Evolutionary conservation across 257 asterid genomes (phyloP).

Genomic region (Solanum etuberosum): DNA sequence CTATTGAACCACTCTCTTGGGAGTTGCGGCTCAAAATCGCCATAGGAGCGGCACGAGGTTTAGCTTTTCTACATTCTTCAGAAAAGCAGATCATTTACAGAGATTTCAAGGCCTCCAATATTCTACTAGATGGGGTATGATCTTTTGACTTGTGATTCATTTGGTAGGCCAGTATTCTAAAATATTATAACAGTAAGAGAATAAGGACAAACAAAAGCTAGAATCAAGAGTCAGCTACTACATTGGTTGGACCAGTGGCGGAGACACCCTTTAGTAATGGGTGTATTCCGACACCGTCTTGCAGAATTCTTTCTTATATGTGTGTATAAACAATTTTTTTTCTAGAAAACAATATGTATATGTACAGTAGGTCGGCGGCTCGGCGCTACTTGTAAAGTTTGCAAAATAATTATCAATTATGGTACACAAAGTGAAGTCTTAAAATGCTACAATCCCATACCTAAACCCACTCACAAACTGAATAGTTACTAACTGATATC

Average conservation of each 20-base stretch:
- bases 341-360: background rate
- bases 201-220: background rate
- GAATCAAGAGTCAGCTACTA: background rate
- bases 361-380: background rate
- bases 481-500: background rate
- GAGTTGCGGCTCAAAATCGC: conserved; percentile 29
- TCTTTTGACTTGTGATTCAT: background rate
- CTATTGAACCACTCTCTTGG: conserved; percentile 30
- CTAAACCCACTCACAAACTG: background rate
- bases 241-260: background rate
- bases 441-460: background rate
- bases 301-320: background rate
- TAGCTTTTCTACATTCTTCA: conserved; percentile 29
- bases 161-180: background rate
- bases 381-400: background rate
- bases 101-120: conserved; percentile 41
- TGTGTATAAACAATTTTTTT: background rate
- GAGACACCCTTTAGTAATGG: background rate
- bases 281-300: background rate
- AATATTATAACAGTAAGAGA: background rate
- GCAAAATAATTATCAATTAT: background rate
- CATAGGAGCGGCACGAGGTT: conserved; percentile 38
- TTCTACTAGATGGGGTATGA: conserved; percentile 32
- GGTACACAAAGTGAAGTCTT: background rate
- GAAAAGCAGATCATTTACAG: conserved; percentile 32